Conservation (phyloP, 1,284 basidiomycete genomes). For the Ustilago lituana region DNA sequence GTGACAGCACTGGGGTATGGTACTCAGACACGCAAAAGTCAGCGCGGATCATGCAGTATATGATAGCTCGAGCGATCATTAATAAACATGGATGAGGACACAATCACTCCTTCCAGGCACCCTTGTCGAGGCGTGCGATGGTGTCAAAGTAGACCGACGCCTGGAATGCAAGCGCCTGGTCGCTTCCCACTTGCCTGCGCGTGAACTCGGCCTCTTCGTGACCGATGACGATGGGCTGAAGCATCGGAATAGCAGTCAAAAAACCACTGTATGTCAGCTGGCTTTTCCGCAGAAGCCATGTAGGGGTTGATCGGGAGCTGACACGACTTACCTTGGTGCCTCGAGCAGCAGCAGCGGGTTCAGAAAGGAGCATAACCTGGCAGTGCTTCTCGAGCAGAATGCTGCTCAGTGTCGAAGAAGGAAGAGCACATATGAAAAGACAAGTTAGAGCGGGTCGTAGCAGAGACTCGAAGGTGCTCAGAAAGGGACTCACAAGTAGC, state of each 20-base stretch:
- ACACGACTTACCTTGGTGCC: slow-evolving; percentile 35
- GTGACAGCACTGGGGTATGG: no score
- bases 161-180: slow-evolving; percentile 53
- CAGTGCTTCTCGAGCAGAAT: slow-evolving; percentile 70
- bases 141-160: slow-evolving; percentile 61
- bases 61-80: no score
- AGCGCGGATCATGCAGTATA: no score
- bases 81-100: not conserved
- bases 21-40: no score
- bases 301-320: not conserved
- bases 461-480: no score
- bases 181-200: slow-evolving; percentile 48
- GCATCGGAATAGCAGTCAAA: no score
- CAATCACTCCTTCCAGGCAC: slow-evolving; percentile 47
- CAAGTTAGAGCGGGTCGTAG: no score
- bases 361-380: slow-evolving; percentile 72
- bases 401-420: slow-evolving; percentile 55
- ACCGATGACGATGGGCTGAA: slow-evolving; percentile 51
- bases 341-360: slow-evolving; percentile 66
- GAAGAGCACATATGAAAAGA: not conserved
- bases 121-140: slow-evolving; percentile 52
- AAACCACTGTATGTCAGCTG: not conserved
- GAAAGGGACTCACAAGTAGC: slow-evolving; percentile 54
- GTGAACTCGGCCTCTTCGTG: slow-evolving; percentile 61
- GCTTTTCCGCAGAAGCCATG: not conserved